These are phyloP conservation scores for Penicillium aurantiogriseum DNA, from an alignment of 2,329 filamentous ascomycete species.

Conservation along the genomic window DNA sequence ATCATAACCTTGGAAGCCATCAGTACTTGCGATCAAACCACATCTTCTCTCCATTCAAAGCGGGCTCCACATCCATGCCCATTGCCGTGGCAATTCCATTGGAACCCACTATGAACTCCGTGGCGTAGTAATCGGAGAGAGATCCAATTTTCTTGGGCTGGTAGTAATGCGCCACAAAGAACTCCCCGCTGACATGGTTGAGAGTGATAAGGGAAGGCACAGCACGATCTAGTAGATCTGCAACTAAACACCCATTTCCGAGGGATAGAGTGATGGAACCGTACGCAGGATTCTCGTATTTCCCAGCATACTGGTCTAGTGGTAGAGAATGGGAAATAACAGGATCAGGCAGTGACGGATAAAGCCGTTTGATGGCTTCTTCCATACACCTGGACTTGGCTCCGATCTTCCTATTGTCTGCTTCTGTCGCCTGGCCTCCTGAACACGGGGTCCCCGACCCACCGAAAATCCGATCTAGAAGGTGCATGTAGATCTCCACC, in stretches of 20 bases:
- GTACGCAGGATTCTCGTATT: slow-evolving; percentile 1
- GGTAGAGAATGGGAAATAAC: neutral
- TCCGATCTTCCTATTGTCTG: neutral
- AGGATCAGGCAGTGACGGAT: slow-evolving; percentile 1
- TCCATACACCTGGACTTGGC: neutral
- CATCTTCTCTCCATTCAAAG: slow-evolving; percentile 3
- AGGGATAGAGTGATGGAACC: neutral
- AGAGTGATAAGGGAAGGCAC: neutral
- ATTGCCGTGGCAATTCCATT: neutral
- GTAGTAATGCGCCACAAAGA: slow-evolving; percentile 3
- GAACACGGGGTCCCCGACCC: neutral
- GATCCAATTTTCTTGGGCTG: slow-evolving; percentile 2
- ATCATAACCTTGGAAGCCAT: no score
- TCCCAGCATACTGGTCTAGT: neutral
- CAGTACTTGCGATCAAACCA: neutral
- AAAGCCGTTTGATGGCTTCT: slow-evolving; percentile 4
- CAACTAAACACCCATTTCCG: neutral
- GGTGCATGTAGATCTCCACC: slow-evolving; percentile 14
- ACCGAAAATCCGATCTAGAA: slow-evolving; percentile 8
- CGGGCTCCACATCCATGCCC: slow-evolving; percentile 4
- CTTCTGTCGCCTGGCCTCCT: neutral
- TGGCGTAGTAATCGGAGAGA: neutral
- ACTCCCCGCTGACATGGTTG: slow-evolving; percentile 6
- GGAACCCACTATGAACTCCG: slow-evolving; percentile 1
- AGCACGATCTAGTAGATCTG: slow-evolving; percentile 1